phyloP scores from a whole-genome alignment of 164 flowering plant species.

The Magnolia officinalis region DNA sequence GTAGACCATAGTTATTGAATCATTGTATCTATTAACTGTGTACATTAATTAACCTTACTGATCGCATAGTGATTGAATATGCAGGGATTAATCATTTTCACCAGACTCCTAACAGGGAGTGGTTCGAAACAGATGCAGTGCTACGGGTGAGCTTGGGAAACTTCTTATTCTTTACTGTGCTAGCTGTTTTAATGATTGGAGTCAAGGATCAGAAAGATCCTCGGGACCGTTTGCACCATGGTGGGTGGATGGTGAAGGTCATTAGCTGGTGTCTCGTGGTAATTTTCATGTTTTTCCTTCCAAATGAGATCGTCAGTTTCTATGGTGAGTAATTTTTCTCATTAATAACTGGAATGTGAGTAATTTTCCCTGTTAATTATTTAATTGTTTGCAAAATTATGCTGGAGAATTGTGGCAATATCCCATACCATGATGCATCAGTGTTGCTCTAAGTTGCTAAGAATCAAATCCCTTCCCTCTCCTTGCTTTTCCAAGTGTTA shows the following conservation, averaged over 20 bases:
- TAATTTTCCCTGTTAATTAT: too few relatives aligned
- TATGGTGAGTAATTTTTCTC: slow-evolving; percentile 54
- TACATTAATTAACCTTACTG: neutral
- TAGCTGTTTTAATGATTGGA: slow-evolving; percentile 82
- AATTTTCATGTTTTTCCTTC: slow-evolving; percentile 83
- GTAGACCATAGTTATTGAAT: neutral
- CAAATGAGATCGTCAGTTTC: slow-evolving; percentile 80
- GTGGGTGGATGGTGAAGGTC: slow-evolving; percentile 95
- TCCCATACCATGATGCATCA: too few relatives aligned
- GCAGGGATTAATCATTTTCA: slow-evolving; percentile 96
- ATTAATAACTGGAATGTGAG: too few relatives aligned
- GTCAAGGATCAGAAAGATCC: slow-evolving; percentile 92
- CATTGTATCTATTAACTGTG: neutral
- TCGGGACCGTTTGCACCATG: slow-evolving; percentile 90
- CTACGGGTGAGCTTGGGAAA: slow-evolving; percentile 98
- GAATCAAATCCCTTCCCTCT: too few relatives aligned
- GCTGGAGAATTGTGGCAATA: too few relatives aligned
- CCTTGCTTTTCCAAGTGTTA: too few relatives aligned
- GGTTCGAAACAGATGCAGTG: slow-evolving; percentile 99
- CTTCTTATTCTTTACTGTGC: slow-evolving; percentile 77
- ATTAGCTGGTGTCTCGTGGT: slow-evolving; percentile 84
- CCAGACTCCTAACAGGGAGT: slow-evolving; percentile 77
- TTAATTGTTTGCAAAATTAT: too few relatives aligned
- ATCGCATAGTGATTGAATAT: slow-evolving; percentile 9
- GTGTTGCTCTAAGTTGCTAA: too few relatives aligned